Conservation (phyloP, 768 basidiomycete genomes). For the Pisolithus orientalis region DNA sequence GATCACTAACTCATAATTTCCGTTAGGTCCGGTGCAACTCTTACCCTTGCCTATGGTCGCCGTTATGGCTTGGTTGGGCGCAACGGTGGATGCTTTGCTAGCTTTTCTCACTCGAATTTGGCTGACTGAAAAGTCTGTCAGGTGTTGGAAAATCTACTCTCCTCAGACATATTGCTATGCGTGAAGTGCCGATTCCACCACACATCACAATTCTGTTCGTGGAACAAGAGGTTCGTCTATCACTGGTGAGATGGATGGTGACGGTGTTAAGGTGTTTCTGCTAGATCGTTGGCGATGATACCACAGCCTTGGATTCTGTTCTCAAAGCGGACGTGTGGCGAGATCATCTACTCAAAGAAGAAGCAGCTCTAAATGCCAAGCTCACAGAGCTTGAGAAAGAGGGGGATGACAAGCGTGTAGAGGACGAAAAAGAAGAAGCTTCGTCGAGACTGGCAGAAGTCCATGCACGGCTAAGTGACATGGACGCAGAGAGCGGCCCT, state of each 20-base stretch:
- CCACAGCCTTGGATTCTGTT: slow-evolving; percentile 86
- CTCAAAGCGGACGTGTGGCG: slow-evolving; percentile 99
- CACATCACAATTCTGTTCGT: slow-evolving; percentile 98
- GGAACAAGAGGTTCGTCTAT: slow-evolving; percentile 78
- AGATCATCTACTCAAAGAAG: slow-evolving; percentile 85
- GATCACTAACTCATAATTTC: slow-evolving; percentile 2
- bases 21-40: slow-evolving; percentile 69
- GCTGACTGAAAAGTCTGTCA: slow-evolving; percentile 15
- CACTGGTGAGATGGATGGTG: not conserved
- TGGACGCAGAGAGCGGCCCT: slow-evolving; percentile 98
- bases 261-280: not conserved
- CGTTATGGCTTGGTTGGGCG: slow-evolving; percentile 91
- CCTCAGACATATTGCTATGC: slow-evolving; percentile 87
- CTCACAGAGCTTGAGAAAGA: slow-evolving; percentile 68
- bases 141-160: slow-evolving; percentile 97
- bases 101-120: not conserved
- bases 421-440: slow-evolving; percentile 82
- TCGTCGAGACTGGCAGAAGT: slow-evolving; percentile 80
- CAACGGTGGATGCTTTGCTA: slow-evolving; percentile 43
- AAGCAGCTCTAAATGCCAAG: slow-evolving; percentile 64
- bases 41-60: slow-evolving; percentile 84
- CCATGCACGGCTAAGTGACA: slow-evolving; percentile 87
- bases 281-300: slow-evolving; percentile 91
- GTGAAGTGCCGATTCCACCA: slow-evolving; percentile 88
- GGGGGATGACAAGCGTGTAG: slow-evolving; percentile 73